Conservation (phyloP, 306 rosid species). For the Mucuna pruriens region DNA sequence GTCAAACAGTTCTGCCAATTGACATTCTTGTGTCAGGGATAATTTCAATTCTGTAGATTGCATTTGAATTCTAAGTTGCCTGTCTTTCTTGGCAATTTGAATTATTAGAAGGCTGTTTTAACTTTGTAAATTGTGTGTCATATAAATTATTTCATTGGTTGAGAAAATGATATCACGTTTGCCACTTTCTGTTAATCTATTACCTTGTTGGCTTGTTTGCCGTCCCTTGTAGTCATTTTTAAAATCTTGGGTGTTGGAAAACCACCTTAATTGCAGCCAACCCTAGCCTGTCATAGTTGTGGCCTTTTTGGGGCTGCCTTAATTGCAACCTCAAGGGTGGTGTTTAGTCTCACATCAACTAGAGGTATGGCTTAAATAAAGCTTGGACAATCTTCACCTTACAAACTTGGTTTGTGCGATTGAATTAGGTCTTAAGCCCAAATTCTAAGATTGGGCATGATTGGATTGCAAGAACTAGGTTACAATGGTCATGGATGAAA, state of each 20-base stretch:
- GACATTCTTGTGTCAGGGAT: conserved; percentile 29
- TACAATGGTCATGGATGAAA: conserved; percentile 3
- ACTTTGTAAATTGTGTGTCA: neutral
- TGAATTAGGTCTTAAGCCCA: too few species aligned
- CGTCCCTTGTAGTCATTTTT: conserved; percentile 10
- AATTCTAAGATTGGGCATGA: too few species aligned
- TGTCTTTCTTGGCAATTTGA: conserved; percentile 23
- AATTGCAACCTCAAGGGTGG: too few species aligned
- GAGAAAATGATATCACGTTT: conserved; percentile 28
- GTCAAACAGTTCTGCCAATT: neutral
- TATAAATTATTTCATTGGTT: conserved; percentile 15
- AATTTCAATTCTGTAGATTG: conserved; percentile 29
- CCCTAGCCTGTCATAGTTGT: too few species aligned
- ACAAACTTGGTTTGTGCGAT: too few species aligned
- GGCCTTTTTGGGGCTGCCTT: too few species aligned
- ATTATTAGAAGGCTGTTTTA: conserved; percentile 17
- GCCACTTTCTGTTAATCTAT: conserved; percentile 5
- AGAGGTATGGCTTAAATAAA: too few species aligned
- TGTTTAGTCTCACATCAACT: too few species aligned
- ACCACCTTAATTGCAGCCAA: too few species aligned
- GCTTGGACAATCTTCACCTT: too few species aligned
- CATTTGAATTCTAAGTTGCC: conserved; percentile 8
- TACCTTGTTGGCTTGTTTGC: conserved; percentile 4
- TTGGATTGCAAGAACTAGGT: conserved; percentile 24
- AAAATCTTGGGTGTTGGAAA: too few species aligned